Evolutionary conservation across 176 grass and related monocot species (phyloP).

Genomic region (Paspalum vaginatum): DNA sequence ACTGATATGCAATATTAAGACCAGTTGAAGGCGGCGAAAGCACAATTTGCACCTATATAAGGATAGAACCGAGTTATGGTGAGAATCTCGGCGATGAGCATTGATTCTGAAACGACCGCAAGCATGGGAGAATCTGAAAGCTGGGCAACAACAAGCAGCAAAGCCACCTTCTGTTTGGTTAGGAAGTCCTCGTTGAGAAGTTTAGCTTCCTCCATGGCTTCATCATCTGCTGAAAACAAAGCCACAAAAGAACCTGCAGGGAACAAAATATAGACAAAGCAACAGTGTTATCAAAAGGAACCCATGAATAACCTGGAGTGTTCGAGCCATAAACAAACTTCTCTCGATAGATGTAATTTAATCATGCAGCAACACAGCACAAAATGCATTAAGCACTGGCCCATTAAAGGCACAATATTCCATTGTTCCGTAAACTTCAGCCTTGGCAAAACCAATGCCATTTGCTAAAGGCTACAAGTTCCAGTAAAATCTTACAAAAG

Average conservation of each 20-base stretch:
- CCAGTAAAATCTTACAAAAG: not conserved
- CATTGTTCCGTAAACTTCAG: not conserved
- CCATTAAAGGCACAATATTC: not conserved
- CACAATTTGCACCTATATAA: slow-evolving; percentile 12
- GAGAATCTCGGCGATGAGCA: slow-evolving; percentile 14
- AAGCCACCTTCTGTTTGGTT: slow-evolving; percentile 1
- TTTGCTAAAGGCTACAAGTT: not conserved
- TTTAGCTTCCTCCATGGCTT: slow-evolving; percentile 33
- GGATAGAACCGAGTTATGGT: slow-evolving; percentile 1
- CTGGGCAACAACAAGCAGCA: not conserved
- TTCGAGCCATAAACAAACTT: not conserved
- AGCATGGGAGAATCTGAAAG: slow-evolving; percentile 22
- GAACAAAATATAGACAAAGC: slow-evolving; percentile 30
- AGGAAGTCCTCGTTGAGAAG: not conserved
- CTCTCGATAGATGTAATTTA: not conserved
- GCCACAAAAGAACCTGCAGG: slow-evolving; percentile 42
- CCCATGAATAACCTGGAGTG: not conserved
- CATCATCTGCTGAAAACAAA: slow-evolving; percentile 12
- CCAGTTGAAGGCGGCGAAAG: slow-evolving; percentile 9
- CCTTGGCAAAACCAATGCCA: slow-evolving; percentile 16
- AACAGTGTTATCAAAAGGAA: not conserved
- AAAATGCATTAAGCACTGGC: not conserved
- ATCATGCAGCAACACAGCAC: not conserved
- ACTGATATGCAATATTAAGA: not conserved
- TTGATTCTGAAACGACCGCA: not conserved